Conservation (phyloP, 805 yeast species). For the Kregervanrija delftensis region DNA sequence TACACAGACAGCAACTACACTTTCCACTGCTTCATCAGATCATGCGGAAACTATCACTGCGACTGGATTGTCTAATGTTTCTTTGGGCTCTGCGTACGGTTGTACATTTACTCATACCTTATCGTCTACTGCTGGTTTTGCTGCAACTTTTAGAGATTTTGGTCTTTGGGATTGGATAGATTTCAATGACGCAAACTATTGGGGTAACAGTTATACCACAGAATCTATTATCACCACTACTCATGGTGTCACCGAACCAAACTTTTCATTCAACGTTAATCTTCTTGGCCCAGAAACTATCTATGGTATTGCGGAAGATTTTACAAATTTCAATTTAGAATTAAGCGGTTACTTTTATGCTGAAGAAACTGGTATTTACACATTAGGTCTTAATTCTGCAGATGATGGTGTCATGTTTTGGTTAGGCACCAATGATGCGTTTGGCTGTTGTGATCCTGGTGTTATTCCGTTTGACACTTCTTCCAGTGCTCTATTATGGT, state of each 20-base stretch:
- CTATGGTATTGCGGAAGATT: background rate
- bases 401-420: conserved; percentile 29
- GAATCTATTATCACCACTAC: conserved; percentile 2
- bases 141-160: conserved; percentile 4
- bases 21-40: too few relatives aligned
- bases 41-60: too few relatives aligned
- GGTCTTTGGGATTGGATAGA: background rate
- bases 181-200: conserved; percentile 2
- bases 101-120: background rate
- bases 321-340: conserved; percentile 2
- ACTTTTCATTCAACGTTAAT: conserved; percentile 3
- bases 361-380: conserved; percentile 23
- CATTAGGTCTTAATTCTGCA: conserved; percentile 14
- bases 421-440: conserved; percentile 24
- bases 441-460: conserved; percentile 28
- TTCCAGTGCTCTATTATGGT: conserved; percentile 1
- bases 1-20: too few relatives aligned
- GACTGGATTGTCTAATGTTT: too few relatives aligned
- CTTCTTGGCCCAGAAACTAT: conserved; percentile 2
- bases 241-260: conserved; percentile 1
- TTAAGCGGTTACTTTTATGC: conserved; percentile 20
- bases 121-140: conserved; percentile 3
- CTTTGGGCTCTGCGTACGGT: conserved; percentile 1
- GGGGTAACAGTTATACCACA: conserved; percentile 4
- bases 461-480: background rate